Evolutionary conservation across 78 protist genomes (phyloP).

Genomic region (Dictyostelium brefeldianum): DNA sequence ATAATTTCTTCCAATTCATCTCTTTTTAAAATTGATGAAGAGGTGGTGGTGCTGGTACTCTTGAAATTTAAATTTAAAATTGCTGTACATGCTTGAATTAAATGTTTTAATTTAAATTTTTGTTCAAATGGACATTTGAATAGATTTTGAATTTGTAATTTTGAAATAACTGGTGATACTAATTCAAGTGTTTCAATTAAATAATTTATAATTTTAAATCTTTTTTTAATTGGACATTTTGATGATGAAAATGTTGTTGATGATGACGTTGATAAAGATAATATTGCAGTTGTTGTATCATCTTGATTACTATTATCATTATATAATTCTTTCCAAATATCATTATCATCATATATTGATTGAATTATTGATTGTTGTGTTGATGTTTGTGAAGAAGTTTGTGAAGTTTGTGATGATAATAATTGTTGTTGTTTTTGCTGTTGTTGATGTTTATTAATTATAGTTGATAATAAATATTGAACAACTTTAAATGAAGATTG

Average conservation of each 20-base stretch:
- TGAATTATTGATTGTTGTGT: neutral
- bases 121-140: slow-evolving; percentile 2
- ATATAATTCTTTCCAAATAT: slow-evolving; percentile 5
- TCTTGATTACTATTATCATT: neutral
- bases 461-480: neutral
- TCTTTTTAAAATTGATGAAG: neutral
- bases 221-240: neutral
- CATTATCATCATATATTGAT: neutral
- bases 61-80: neutral
- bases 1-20: neutral
- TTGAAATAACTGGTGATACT: neutral
- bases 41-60: neutral
- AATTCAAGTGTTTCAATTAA: neutral
- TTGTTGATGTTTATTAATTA: neutral
- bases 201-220: slow-evolving; percentile 8
- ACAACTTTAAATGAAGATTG: slow-evolving; percentile 7
- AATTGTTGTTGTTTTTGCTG: neutral
- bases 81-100: neutral
- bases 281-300: neutral
- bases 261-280: neutral
- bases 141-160: neutral
- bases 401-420: neutral
- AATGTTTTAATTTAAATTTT: slow-evolving; percentile 17
- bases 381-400: too few species aligned
- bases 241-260: too few species aligned